These are phyloP conservation scores for Nitzschia sp. DNA, from an alignment of 108 stramenopile genomes.

Conservation along the genomic window DNA sequence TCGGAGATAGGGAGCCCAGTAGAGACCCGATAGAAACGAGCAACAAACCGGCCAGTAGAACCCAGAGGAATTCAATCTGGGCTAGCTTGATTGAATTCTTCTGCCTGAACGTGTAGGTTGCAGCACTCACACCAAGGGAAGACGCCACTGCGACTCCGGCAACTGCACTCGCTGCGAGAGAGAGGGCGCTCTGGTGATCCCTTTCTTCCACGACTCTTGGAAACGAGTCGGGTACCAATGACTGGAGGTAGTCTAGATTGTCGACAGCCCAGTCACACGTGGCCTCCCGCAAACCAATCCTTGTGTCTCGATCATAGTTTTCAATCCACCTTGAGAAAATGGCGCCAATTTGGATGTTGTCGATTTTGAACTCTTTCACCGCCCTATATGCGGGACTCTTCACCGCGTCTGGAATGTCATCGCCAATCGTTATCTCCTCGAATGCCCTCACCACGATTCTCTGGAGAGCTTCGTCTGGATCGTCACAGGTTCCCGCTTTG, in stretches of 20 bases:
- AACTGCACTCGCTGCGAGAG: not conserved
- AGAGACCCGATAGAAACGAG: not conserved
- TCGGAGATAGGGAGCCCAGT: not conserved
- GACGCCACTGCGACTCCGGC: not conserved
- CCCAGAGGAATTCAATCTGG: not conserved
- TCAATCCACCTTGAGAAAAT: slow-evolving; percentile 13
- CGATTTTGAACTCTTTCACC: slow-evolving; percentile 1
- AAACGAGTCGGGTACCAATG: slow-evolving; percentile 24
- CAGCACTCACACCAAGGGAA: not conserved
- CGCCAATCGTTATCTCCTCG: not conserved
- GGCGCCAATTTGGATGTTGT: slow-evolving; percentile 7
- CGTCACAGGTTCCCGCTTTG: slow-evolving; percentile 29
- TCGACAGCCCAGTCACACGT: slow-evolving; percentile 34
- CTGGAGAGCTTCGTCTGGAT: not conserved
- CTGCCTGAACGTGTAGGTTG: not conserved
- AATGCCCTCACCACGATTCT: slow-evolving; percentile 6
- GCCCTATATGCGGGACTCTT: slow-evolving; percentile 25
- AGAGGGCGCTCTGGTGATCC: not conserved
- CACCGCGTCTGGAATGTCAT: not conserved
- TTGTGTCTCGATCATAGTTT: not conserved
- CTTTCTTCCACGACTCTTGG: slow-evolving; percentile 8
- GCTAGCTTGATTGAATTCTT: not conserved
- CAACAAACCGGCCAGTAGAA: slow-evolving; percentile 2
- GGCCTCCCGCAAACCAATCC: slow-evolving; percentile 15
- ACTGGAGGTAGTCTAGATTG: slow-evolving; percentile 21